phyloP scores from a whole-genome alignment of 306 rosid species.

The Prunus dulcis region DNA sequence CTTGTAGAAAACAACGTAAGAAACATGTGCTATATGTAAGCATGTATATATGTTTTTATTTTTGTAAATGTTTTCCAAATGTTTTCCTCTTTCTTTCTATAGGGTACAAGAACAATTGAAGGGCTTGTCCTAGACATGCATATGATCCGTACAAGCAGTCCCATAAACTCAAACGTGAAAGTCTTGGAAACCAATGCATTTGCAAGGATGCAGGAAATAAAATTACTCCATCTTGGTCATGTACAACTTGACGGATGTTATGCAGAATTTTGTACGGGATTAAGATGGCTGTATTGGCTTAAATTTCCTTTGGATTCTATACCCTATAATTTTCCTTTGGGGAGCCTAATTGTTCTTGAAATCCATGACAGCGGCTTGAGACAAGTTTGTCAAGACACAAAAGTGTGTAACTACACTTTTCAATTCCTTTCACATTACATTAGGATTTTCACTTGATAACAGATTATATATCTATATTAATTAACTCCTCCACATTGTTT shows the following conservation, averaged over 20 bases:
- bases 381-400: background rate
- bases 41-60: too few relatives aligned
- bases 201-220: background rate
- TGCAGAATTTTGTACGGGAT: background rate
- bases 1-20: background rate
- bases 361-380: background rate
- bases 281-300: conserved; percentile 6
- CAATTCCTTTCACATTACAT: background rate
- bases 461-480: background rate
- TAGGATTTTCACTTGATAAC: background rate
- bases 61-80: background rate
- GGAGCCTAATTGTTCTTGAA: conserved; percentile 5
- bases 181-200: background rate
- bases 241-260: background rate
- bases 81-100: too few relatives aligned
- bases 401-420: background rate
- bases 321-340: background rate
- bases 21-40: background rate
- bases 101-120: background rate
- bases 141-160: background rate
- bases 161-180: fast-evolving
- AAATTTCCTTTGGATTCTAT: conserved; percentile 5
- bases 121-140: background rate
- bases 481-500: background rate
- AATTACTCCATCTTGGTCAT: background rate